phyloP scores from a whole-genome alignment of 2,329 filamentous ascomycete genomes.

The Fusarium begoniae region DNA sequence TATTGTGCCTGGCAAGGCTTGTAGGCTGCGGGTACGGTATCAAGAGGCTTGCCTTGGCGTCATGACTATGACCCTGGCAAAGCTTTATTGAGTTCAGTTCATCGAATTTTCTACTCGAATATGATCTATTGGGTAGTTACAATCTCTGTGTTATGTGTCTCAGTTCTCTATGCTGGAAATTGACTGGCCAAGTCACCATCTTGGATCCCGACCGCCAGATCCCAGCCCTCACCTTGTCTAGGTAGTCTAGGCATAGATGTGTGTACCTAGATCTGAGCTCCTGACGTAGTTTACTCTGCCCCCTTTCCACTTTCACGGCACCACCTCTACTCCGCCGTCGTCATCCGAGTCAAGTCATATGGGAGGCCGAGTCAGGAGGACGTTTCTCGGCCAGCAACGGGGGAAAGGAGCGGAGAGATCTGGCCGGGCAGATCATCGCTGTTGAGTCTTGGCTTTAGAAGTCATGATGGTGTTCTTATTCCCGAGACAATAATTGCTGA shows the following conservation, averaged over 20 bases:
- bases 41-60: not conserved
- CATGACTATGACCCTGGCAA: not conserved
- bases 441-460: not conserved
- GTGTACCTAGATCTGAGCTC: conserved; percentile 30
- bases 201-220: conserved; percentile 28
- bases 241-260: not conserved
- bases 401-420: not conserved
- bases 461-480: conserved; percentile 14
- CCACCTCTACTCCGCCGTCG: conserved; percentile 30
- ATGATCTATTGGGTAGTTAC: not conserved
- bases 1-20: conserved; percentile 10
- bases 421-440: not conserved
- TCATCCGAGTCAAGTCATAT: conserved; percentile 45
- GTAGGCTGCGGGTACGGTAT: not conserved
- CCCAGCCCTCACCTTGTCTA: conserved; percentile 15
- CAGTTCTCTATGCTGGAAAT: not conserved
- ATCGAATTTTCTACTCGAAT: not conserved
- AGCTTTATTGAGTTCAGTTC: not conserved
- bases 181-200: conserved; percentile 15
- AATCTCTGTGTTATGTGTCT: not conserved
- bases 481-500: conserved; percentile 2
- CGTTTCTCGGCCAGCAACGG: conserved; percentile 35
- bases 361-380: conserved; percentile 41
- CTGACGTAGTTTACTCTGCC: conserved; percentile 26
- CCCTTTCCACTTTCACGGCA: conserved; percentile 23